These are phyloP conservation scores for Starmerella scarabaei DNA, from an alignment of 805 yeast genomes.

Conservation along the genomic window DNA sequence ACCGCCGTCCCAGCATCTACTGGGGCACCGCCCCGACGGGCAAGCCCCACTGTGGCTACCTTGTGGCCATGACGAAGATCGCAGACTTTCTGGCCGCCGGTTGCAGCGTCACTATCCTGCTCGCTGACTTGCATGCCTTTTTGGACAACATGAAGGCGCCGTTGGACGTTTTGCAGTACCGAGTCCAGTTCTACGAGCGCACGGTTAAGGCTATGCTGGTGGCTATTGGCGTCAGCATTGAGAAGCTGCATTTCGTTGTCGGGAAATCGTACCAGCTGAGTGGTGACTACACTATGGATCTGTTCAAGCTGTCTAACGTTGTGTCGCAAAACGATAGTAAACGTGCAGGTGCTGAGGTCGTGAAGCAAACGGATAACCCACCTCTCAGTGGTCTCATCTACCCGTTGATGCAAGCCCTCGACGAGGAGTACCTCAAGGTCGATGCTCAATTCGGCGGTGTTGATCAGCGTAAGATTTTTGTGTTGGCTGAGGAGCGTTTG, in stretches of 20 bases:
- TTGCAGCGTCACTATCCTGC: constrained; percentile 76
- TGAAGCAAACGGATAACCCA: constrained; percentile 92
- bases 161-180: constrained; percentile 71
- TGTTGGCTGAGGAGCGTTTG: constrained; percentile 88
- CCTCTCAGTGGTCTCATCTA: constrained; percentile 84
- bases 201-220: constrained; percentile 73
- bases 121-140: constrained; percentile 94
- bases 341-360: constrained; percentile 99
- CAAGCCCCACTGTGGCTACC: constrained; percentile 95
- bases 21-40: constrained; percentile 99
- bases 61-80: constrained; percentile 92
- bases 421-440: constrained; percentile 74
- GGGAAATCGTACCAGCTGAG: constrained; percentile 85
- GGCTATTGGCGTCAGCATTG: constrained; percentile 85
- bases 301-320: constrained; percentile 69
- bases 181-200: constrained; percentile 81
- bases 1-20: constrained; percentile 74
- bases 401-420: constrained; percentile 98
- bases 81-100: constrained; percentile 95
- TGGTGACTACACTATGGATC: constrained; percentile 72
- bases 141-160: constrained; percentile 98
- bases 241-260: constrained; percentile 64
- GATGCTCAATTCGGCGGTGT: constrained; percentile 99
- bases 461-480: constrained; percentile 96
- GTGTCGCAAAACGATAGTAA: constrained; percentile 93